phyloP scores from a whole-genome alignment of 768 basidiomycete species.

The Boletellus ananas region DNA sequence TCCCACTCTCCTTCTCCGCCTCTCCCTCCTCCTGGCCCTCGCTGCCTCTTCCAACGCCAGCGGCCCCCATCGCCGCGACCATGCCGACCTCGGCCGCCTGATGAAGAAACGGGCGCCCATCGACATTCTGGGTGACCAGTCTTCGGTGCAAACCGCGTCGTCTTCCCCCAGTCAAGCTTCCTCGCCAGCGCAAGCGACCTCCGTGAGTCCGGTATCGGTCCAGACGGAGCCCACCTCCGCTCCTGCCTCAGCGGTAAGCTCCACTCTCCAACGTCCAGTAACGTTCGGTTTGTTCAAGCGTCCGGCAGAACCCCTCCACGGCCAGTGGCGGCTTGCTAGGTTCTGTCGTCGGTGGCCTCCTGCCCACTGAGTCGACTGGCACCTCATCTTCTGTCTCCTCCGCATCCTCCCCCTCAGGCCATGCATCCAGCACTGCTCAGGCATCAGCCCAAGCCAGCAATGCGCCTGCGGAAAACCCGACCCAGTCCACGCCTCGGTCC shows the following conservation, averaged over 20 bases:
- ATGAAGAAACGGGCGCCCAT: conserved; percentile 58
- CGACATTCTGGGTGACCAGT: not conserved
- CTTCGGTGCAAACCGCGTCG: conserved; percentile 2
- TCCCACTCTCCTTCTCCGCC: conserved; percentile 61
- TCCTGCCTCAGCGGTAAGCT: conserved; percentile 22
- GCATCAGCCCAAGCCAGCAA: conserved; percentile 14
- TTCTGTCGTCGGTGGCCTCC: conserved; percentile 9
- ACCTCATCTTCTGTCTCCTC: conserved; percentile 18
- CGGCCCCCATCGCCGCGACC: conserved; percentile 47
- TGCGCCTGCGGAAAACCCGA: conserved; percentile 35
- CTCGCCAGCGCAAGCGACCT: conserved; percentile 13
- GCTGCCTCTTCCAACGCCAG: conserved; percentile 45
- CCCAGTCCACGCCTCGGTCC: conserved; percentile 61
- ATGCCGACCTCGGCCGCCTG: conserved; percentile 58
- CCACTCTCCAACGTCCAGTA: not conserved
- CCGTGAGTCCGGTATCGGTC: conserved; percentile 11
- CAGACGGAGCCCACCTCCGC: conserved; percentile 12
- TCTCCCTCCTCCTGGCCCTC: conserved; percentile 52
- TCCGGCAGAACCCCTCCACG: conserved; percentile 13
- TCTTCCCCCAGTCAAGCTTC: conserved; percentile 12
- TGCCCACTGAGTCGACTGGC: conserved; percentile 16
- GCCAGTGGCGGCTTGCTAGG: conserved; percentile 7
- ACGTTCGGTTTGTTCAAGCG: conserved; percentile 1
- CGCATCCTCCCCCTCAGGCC: conserved; percentile 14
- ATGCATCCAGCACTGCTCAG: conserved; percentile 13